Conservation (phyloP, 2,329 filamentous ascomycete species). For the Arthrobotrys pseudoclavata region DNA sequence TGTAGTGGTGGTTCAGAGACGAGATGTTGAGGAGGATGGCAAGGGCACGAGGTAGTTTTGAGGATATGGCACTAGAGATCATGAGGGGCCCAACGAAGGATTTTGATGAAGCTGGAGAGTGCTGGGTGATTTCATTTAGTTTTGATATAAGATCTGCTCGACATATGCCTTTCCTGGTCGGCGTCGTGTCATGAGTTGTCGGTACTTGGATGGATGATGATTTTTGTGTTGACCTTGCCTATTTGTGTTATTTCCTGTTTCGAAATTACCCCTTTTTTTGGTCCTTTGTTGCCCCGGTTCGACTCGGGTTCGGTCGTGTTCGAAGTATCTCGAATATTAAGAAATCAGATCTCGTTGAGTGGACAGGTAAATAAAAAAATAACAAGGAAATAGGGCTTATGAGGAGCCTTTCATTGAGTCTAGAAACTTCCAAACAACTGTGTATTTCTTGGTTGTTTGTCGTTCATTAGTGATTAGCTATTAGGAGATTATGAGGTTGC, state of each 20-base stretch:
- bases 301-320: not conserved
- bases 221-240: not conserved
- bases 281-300: not conserved
- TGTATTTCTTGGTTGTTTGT: slow-evolving; percentile 2
- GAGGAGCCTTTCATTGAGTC: not conserved
- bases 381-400: not conserved
- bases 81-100: too few species aligned
- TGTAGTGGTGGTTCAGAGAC: too few species aligned
- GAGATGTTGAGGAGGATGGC: too few species aligned
- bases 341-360: not conserved
- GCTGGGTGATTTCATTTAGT: too few species aligned
- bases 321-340: not conserved
- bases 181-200: not conserved
- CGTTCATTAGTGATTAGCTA: too few species aligned
- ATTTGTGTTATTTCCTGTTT: slow-evolving; percentile 9
- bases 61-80: too few species aligned
- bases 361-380: not conserved
- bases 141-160: not conserved
- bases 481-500: slow-evolving; percentile 52
- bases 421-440: not conserved
- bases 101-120: too few species aligned
- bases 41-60: too few species aligned
- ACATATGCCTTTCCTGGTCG: too few species aligned
- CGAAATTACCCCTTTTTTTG: slow-evolving; percentile 13
- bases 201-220: too few species aligned